A percentile compares a stretch with the other conserved stretches of the same genome.
phyloP scores from a whole-genome alignment of 257 asterid species.

The Primulina tabacum region DNA sequence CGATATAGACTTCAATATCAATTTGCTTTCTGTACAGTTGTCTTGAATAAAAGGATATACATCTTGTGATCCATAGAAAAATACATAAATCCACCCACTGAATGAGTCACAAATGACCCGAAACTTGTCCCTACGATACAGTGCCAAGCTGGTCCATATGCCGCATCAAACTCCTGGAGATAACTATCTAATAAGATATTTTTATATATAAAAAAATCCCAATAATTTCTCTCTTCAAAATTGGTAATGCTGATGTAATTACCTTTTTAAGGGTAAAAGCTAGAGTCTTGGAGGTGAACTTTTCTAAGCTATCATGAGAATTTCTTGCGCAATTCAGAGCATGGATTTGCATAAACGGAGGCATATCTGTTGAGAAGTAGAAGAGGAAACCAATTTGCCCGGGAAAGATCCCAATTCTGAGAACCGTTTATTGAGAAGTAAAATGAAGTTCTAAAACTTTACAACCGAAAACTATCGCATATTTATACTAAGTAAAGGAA shows the following conservation, averaged over 20 bases:
- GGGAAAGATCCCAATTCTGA: no score
- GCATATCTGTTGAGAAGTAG: no score
- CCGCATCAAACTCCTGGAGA: constrained; percentile 12
- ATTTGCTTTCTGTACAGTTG: neutral
- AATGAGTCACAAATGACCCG: constrained; percentile 14
- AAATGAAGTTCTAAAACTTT: no score
- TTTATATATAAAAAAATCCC: neutral
- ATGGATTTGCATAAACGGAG: constrained; percentile 94
- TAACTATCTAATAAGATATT: constrained; percentile 26
- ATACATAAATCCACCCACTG: constrained; percentile 9
- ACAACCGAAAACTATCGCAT: no score
- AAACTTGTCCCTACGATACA: constrained; percentile 4
- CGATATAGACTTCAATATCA: neutral
- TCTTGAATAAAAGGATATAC: constrained; percentile 9
- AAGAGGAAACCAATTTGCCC: no score
- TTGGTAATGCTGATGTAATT: neutral
- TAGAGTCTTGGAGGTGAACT: constrained; percentile 88
- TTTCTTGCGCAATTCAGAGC: constrained; percentile 90
- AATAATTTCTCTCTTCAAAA: neutral
- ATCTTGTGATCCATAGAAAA: constrained; percentile 10
- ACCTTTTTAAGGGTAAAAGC: constrained; percentile 91
- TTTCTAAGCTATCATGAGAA: constrained; percentile 85
- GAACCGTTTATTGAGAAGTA: no score
- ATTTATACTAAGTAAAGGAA: no score
- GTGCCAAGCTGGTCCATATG: constrained; percentile 7